Evolutionary conservation across 2,329 filamentous ascomycete genomes (phyloP).

Genomic region (Fusarium citri): DNA sequence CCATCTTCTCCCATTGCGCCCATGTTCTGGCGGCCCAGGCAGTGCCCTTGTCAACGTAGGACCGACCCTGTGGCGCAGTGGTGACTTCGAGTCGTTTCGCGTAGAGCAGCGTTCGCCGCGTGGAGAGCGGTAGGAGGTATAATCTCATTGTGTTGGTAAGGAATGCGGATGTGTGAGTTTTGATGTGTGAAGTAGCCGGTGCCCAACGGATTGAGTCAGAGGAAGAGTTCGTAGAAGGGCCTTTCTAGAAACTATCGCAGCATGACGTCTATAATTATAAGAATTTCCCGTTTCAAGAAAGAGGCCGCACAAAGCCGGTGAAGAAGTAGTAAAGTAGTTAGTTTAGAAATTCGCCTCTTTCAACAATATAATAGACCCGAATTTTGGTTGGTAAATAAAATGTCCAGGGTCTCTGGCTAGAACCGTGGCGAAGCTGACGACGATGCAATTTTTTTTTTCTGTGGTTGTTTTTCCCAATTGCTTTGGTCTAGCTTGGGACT

Average conservation of each 20-base stretch:
- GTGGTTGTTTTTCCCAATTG: conserved; percentile 3
- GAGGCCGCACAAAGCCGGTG: conserved; percentile 21
- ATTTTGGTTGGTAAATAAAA: conserved; percentile 8
- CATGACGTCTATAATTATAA: conserved; percentile 30
- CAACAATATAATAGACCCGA: conserved; percentile 18
- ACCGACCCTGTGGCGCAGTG: conserved; percentile 59
- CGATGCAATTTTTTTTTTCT: conserved; percentile 28
- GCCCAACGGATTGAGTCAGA: background rate
- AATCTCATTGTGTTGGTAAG: conserved; percentile 77
- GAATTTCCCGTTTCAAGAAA: background rate
- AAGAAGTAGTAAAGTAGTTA: background rate
- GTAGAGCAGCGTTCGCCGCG: conserved; percentile 90
- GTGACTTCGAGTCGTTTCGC: conserved; percentile 78
- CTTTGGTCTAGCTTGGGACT: background rate
- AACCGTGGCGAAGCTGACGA: conserved; percentile 46
- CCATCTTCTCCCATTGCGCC: conserved; percentile 87
- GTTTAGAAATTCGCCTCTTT: conserved; percentile 11
- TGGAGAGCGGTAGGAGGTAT: conserved; percentile 93
- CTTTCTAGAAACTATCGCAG: conserved; percentile 28
- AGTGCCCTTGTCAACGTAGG: conserved; percentile 75
- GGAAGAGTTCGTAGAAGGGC: conserved; percentile 2
- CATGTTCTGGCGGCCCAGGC: conserved; percentile 80
- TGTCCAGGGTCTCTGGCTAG: conserved; percentile 9
- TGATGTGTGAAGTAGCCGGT: background rate
- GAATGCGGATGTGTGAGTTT: background rate